A percentile compares a stretch with the other conserved stretches of the same genome.
Conservation (phyloP, 2,329 filamentous ascomycete genomes). For the Chrysoporthe cubensis region DNA sequence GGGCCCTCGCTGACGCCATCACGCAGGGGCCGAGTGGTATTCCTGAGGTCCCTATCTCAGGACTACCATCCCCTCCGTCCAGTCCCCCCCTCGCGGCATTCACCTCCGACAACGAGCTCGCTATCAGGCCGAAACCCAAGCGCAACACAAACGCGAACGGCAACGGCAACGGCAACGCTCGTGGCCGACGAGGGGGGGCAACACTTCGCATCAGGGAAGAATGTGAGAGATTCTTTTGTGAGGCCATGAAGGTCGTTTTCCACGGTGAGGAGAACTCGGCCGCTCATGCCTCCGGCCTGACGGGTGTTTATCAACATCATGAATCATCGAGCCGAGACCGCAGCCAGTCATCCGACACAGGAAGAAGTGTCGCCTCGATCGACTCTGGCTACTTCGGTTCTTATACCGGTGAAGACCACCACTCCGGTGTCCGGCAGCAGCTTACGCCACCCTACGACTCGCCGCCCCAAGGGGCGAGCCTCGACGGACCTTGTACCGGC, state of each 20-base stretch:
- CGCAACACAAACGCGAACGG: constrained; percentile 38
- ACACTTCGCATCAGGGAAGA: constrained; percentile 96
- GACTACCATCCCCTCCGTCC: constrained; percentile 81
- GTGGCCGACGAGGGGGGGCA: constrained; percentile 81
- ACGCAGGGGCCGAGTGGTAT: constrained; percentile 83
- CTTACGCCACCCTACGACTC: constrained; percentile 55
- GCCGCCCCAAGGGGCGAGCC: constrained; percentile 33
- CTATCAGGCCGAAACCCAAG: constrained; percentile 62
- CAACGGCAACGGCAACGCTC: constrained; percentile 44
- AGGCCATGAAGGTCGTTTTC: constrained; percentile 91
- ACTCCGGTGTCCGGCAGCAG: constrained; percentile 33
- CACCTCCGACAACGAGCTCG: constrained; percentile 69
- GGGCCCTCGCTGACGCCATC: background rate
- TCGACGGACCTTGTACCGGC: constrained; percentile 35
- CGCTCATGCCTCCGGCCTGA: constrained; percentile 81
- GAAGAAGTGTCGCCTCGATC: constrained; percentile 22
- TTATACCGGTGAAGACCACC: constrained; percentile 32
- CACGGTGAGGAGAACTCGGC: constrained; percentile 88
- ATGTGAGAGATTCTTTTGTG: constrained; percentile 99
- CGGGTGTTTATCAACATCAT: constrained; percentile 65
- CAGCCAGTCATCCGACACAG: constrained; percentile 8
- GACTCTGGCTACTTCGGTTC: constrained; percentile 31
- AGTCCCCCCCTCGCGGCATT: constrained; percentile 86
- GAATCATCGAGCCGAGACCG: constrained; percentile 19
- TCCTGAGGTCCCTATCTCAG: constrained; percentile 88